Conservation (phyloP, 2,329 filamentous ascomycete species). For the Elsinoe batatas region DNA sequence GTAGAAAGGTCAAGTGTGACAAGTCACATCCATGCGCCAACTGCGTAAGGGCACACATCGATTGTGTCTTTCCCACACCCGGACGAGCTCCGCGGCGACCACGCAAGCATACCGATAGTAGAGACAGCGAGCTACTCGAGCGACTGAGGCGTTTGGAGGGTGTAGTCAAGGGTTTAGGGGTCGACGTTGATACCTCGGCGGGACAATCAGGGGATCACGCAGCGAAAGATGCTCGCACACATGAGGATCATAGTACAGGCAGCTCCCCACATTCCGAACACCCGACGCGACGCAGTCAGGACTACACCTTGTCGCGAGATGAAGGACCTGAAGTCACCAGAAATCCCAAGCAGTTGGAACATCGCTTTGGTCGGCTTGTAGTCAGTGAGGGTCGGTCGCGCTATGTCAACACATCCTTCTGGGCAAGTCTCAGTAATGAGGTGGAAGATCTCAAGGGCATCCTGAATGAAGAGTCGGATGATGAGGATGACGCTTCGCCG, state of each 20-base stretch:
- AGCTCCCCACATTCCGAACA: constrained; percentile 2
- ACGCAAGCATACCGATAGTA: constrained; percentile 52
- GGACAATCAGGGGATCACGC: neutral
- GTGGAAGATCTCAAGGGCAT: constrained; percentile 54
- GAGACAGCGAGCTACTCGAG: constrained; percentile 57
- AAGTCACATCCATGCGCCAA: constrained; percentile 69
- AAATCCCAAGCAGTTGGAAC: constrained; percentile 23
- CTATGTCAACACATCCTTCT: constrained; percentile 69
- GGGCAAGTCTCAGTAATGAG: constrained; percentile 67
- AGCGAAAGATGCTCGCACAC: constrained; percentile 17
- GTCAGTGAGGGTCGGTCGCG: constrained; percentile 59
- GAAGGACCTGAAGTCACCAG: neutral
- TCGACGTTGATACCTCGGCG: constrained; percentile 22
- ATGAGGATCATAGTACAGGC: constrained; percentile 20
- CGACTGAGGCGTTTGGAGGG: constrained; percentile 63
- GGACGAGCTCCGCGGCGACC: constrained; percentile 61
- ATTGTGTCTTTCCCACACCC: constrained; percentile 65
- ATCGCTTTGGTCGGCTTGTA: constrained; percentile 57
- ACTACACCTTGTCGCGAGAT: neutral
- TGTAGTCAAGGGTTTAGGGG: constrained; percentile 55
- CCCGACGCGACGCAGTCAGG: neutral
- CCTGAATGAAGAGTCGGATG: constrained; percentile 50
- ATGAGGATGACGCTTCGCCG: constrained; percentile 47
- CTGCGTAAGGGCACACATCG: constrained; percentile 58
- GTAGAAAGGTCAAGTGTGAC: constrained; percentile 65